Percentiles rank a stretch among this genome's conserved stretches.
Conservation (phyloP, 2,329 filamentous ascomycete species). For the Grosmannia serpens region DNA sequence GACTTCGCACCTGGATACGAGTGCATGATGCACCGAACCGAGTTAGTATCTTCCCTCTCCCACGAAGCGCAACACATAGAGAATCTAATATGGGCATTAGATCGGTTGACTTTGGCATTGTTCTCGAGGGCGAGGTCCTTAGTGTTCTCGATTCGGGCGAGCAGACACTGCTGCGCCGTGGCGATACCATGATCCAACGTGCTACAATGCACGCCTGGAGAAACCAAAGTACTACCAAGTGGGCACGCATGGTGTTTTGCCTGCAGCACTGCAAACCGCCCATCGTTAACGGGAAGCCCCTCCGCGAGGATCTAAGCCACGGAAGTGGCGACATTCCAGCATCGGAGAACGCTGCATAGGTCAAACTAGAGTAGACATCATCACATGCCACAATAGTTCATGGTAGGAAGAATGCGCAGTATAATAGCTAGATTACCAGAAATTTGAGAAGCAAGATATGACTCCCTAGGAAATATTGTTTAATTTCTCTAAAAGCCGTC, state of each 20-base stretch:
- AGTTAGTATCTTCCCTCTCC: neutral
- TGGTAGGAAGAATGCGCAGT: neutral
- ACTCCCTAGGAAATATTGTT: no score
- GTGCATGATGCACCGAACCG: constrained; percentile 12
- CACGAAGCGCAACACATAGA: no score
- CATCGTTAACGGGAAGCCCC: neutral
- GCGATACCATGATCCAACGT: constrained; percentile 35
- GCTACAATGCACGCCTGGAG: constrained; percentile 32
- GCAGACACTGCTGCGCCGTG: constrained; percentile 24
- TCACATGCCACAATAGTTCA: neutral
- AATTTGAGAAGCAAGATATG: no score
- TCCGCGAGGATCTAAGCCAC: neutral
- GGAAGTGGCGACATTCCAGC: neutral
- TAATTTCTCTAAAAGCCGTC: no score
- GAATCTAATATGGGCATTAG: no score
- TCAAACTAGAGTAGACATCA: neutral
- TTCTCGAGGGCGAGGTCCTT: constrained; percentile 33
- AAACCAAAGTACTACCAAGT: constrained; percentile 28
- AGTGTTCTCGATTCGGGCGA: constrained; percentile 32
- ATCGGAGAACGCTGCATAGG: neutral
- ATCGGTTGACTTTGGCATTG: constrained; percentile 21
- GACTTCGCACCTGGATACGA: constrained; percentile 9
- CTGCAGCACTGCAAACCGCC: constrained; percentile 17
- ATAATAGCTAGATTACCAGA: no score
- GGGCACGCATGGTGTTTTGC: constrained; percentile 32